Evolutionary conservation across 176 grass and related monocot species (phyloP), one percentile per base, ranked within the genome.

Genomic region (Rhynchospora pubera): DNA sequence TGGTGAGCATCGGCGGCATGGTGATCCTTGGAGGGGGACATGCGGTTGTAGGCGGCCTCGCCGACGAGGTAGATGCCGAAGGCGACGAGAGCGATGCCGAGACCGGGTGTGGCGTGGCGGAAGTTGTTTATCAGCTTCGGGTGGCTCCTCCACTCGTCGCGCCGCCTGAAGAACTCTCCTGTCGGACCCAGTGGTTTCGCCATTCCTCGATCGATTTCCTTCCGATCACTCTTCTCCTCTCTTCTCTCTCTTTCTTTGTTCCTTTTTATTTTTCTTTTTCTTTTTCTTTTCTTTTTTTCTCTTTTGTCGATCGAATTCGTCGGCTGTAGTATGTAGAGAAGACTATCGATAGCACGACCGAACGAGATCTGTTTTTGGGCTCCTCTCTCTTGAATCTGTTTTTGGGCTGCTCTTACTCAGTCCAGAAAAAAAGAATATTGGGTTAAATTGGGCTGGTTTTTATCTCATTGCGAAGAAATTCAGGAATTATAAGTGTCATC

Each of bases 31-130:
- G 90, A 65, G 51, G 82, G 84, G 82, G 79, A 65, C 74, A 98
- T 34, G 67, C 75, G 88, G 85, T 93, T 94, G 90, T 94, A 98
- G 85, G 90, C 85, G 34, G 90, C 85, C 85, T 98, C 95, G n/a
- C 88, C 90, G 57, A 88, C 90, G 79, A 98, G 82, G 89, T 98
- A 98, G 89, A 98, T 85, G 65, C 95, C 95, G 69, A 94, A 98
- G 66, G 95, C 92, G 88, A 98, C 92, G 82, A 98, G 86, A 47
- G 92, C 92, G 84, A 93, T 98, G 82, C 95, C 95, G 77, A 98
- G 89, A 44, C 95, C 95, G 5, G 92, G 95, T 0, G 85, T 87
- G 32, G 95, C 90, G 23, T 90, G 83, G 84, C 95, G 95, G 76
- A 98, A 53, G 81, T 98, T 89, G 85, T 98, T 94, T 57, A 85